Evolutionary conservation across 1,284 basidiomycete species (phyloP), one percentile per base, ranked within the genome.

Genomic region (Clitocybe nebularis): DNA sequence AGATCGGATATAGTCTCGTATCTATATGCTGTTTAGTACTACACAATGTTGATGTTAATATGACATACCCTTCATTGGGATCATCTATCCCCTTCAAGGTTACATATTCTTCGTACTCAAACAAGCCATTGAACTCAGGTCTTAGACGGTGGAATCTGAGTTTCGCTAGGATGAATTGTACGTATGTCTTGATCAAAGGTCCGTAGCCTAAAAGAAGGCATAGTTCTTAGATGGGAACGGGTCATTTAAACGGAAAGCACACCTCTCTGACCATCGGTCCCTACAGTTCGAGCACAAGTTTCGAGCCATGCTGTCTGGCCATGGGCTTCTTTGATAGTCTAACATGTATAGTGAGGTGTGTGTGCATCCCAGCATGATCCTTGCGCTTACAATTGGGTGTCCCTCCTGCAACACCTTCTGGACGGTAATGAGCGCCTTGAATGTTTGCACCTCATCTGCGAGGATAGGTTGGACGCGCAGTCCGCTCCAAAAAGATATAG

Each of bases 81-180:
- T 97, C 93, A 61, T 96, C 92, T 51, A 97, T 95, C 34, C 91
- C 92, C 64, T 95, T 94, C 54, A 97, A 70, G 16, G 89, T 92
- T 53, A 97, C 83, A 63, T 97, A 97, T 66, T 97, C 93, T 59
- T 96, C 93, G 55, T 97, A 97, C 65, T 97, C 93, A 59, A 96
- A 96, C 11, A 96, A 69, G 17, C 93, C 93, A 64, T 96, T 96
- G 68, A 97, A 97, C 62, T 96, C 93, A 1, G 90, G 88, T 55
- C 94, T 82, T 36, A 94, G 72, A 21, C 91, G 84, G 63, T 97
- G 94, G 68, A 96, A 97, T 36, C 92, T 79, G 33, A 97, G 79
- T 64, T 97, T 97, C n/a, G 92, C 85, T 39, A 97, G 69, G 43
- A 97, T 82, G 64, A 94, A 95, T 47, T 92, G 86, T 7, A 96